A percentile compares a stretch with the other conserved stretches of the same genome.
Evolutionary conservation across 2,329 filamentous ascomycete species (phyloP).

Genomic region (Colletotrichum sidae): DNA sequence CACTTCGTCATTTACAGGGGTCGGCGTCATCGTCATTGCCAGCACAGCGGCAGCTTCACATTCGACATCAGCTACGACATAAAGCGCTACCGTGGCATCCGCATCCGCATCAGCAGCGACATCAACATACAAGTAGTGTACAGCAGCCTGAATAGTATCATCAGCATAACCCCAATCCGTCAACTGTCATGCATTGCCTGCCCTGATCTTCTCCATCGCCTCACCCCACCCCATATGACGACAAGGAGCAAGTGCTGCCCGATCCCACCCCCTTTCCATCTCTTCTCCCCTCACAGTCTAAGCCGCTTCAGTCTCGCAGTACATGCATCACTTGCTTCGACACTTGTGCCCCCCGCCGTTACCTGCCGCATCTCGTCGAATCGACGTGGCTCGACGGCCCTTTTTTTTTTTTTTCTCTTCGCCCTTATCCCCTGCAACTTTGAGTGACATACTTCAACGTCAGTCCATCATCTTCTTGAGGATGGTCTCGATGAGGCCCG

Average conservation of each 20-base stretch:
- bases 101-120: conserved; percentile 1
- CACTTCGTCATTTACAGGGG: no score
- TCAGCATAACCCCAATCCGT: conserved; percentile 15
- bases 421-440: conserved; percentile 11
- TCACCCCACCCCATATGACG: conserved; percentile 29
- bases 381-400: conserved; percentile 35
- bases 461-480: conserved; percentile 17
- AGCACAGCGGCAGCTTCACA: conserved; percentile 1
- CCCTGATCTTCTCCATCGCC: conserved; percentile 18
- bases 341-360: conserved; percentile 24
- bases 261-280: conserved; percentile 32
- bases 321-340: conserved; percentile 33
- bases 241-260: conserved; percentile 32
- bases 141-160: neutral
- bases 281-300: conserved; percentile 21
- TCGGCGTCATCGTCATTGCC: neutral
- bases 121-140: neutral
- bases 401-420: conserved; percentile 32
- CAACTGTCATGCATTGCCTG: conserved; percentile 19
- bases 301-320: conserved; percentile 29
- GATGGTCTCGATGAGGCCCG: conserved; percentile 38
- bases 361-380: conserved; percentile 36
- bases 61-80: conserved; percentile 9
- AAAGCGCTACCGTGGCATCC: neutral
- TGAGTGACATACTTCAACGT: conserved; percentile 31